Evolutionary conservation across 2,329 filamentous ascomycete species (phyloP).

Genomic region (Colletotrichum destructivum): DNA sequence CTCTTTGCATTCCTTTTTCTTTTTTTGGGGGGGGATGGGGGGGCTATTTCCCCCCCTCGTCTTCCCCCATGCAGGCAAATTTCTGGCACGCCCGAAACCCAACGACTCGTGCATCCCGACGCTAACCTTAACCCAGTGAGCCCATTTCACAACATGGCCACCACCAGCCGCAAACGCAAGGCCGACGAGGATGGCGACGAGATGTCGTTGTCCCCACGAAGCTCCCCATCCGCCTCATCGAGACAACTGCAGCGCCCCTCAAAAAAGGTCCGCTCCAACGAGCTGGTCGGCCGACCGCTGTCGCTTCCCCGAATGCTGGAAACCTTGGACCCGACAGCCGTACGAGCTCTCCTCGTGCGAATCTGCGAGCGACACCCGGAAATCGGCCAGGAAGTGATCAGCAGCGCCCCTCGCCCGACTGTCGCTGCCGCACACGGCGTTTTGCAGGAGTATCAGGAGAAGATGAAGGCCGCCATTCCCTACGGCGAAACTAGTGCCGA

Average conservation of each 20-base stretch:
- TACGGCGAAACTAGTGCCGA: conserved; percentile 89
- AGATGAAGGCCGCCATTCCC: conserved; percentile 85
- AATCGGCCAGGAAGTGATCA: conserved; percentile 87
- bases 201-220: conserved; percentile 91
- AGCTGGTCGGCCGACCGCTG: conserved; percentile 73
- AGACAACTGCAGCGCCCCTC: conserved; percentile 77
- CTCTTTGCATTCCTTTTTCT: not conserved
- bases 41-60: conserved; percentile 16
- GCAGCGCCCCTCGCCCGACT: conserved; percentile 88
- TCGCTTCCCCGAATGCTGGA: conserved; percentile 84
- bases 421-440: conserved; percentile 86
- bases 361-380: conserved; percentile 92
- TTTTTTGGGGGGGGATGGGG: conserved; percentile 23
- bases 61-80: not conserved
- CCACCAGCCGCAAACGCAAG: conserved; percentile 82
- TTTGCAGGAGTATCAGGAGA: conserved; percentile 84
- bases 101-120: conserved; percentile 33
- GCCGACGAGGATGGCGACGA: conserved; percentile 87
- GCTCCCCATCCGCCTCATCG: conserved; percentile 82
- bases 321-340: conserved; percentile 87
- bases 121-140: conserved; percentile 39
- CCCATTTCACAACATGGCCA: conserved; percentile 68
- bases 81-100: conserved; percentile 3
- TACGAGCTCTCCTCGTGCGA: conserved; percentile 88
- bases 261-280: conserved; percentile 75